Evolutionary conservation across 305 asterid genomes (phyloP).

Genomic region (Plantago coronopus): DNA sequence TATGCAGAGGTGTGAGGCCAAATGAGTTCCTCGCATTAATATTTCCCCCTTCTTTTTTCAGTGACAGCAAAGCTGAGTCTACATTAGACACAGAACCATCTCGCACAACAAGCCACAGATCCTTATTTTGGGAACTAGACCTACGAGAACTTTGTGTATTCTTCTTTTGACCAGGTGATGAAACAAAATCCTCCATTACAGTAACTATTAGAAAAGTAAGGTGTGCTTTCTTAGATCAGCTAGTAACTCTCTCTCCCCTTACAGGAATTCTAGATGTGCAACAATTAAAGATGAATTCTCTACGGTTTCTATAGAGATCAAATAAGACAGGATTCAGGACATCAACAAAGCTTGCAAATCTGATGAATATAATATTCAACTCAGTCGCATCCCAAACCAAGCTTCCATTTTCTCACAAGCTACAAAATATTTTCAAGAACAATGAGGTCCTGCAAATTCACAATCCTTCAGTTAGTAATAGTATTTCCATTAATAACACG

Average conservation of each 20-base stretch:
- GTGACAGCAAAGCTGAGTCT: slow-evolving; percentile 52
- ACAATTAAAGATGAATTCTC: not conserved
- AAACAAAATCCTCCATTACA: slow-evolving; percentile 52
- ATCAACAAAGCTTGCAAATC: slow-evolving; percentile 17
- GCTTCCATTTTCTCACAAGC: slow-evolving; percentile 18
- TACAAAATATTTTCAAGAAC: slow-evolving; percentile 19
- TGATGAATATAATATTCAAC: slow-evolving; percentile 25
- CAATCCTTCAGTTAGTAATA: slow-evolving; percentile 22
- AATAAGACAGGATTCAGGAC: not conserved
- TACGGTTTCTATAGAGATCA: slow-evolving; percentile 7
- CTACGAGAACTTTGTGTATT: slow-evolving; percentile 42
- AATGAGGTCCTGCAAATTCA: slow-evolving; percentile 27
- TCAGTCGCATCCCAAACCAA: slow-evolving; percentile 17
- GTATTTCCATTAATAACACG: slow-evolving; percentile 1
- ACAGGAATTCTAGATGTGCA: not conserved
- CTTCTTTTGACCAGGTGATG: slow-evolving; percentile 55
- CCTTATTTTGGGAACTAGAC: slow-evolving; percentile 43
- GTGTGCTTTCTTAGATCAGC: slow-evolving; percentile 19
- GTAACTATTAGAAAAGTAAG: slow-evolving; percentile 8
- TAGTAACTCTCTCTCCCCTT: slow-evolving; percentile 14
- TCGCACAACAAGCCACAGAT: slow-evolving; percentile 64
- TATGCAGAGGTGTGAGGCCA: slow-evolving; percentile 88
- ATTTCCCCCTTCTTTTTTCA: slow-evolving; percentile 80
- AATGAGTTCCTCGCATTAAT: slow-evolving; percentile 66
- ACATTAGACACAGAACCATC: slow-evolving; percentile 77